Percentiles rank a stretch among this genome's conserved stretches.
Conservation (phyloP, 768 basidiomycete species). For the Clitopilus passeckerianus region DNA sequence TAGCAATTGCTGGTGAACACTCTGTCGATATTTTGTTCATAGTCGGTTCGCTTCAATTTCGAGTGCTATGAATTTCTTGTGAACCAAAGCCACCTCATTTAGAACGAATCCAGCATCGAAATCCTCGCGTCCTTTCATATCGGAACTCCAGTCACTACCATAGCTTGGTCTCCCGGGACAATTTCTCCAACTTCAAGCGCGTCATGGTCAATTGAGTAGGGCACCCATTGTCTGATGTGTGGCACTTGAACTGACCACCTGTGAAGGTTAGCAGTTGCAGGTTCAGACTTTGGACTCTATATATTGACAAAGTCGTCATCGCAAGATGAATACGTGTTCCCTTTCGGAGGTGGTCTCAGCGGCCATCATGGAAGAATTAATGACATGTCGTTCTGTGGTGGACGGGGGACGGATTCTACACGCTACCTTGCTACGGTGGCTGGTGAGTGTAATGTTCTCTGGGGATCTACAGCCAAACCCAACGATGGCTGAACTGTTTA, state of each 20-base stretch:
- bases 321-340: slow-evolving; percentile 48
- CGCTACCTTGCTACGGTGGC: slow-evolving; percentile 81
- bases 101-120: slow-evolving; percentile 39
- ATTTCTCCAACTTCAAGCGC: slow-evolving; percentile 62
- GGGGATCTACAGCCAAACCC: neutral
- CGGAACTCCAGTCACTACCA: slow-evolving; percentile 63
- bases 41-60: slow-evolving; percentile 30
- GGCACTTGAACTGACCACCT: slow-evolving; percentile 1
- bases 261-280: slow-evolving; percentile 61
- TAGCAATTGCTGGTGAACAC: slow-evolving; percentile 72
- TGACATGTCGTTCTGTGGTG: slow-evolving; percentile 78
- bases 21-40: slow-evolving; percentile 66
- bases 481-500: neutral
- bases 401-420: slow-evolving; percentile 58
- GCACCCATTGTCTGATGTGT: slow-evolving; percentile 6
- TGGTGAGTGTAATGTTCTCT: slow-evolving; percentile 32
- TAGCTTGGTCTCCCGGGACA: slow-evolving; percentile 74
- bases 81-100: slow-evolving; percentile 1
- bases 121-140: slow-evolving; percentile 70
- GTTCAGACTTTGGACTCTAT: slow-evolving; percentile 66
- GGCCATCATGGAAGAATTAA: slow-evolving; percentile 79
- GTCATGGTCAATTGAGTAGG: slow-evolving; percentile 71
- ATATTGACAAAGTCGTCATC: slow-evolving; percentile 54
- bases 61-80: neutral
- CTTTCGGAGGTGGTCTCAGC: slow-evolving; percentile 76